A percentile compares a stretch with the other conserved stretches of the same genome.
phyloP scores from a whole-genome alignment of 2,329 filamentous ascomycete genomes.

The Fusarium praegraminearum region DNA sequence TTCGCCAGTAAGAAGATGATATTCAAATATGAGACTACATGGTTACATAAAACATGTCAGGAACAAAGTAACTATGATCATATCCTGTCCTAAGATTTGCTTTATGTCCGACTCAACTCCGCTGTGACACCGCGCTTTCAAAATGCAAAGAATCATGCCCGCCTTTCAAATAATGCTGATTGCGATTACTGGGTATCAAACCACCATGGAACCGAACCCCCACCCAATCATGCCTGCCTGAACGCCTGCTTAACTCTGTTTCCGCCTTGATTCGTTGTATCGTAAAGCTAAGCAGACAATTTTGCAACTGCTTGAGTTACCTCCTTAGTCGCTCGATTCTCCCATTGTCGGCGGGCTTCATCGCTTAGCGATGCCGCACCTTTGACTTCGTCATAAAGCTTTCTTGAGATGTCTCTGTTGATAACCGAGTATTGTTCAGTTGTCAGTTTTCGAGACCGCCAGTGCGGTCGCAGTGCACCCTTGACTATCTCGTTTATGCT shows the following conservation, averaged over 20 bases:
- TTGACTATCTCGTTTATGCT: constrained; percentile 92
- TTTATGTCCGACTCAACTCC: constrained; percentile 42
- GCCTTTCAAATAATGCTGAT: constrained; percentile 48
- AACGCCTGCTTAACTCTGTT: constrained; percentile 49
- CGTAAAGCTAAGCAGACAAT: constrained; percentile 62
- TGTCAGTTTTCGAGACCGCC: constrained; percentile 81
- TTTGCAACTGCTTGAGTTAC: constrained; percentile 79
- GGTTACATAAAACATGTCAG: constrained; percentile 32
- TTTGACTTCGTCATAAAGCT: constrained; percentile 80
- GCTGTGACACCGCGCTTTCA: constrained; percentile 44
- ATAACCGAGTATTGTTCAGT: constrained; percentile 93
- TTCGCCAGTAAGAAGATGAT: constrained; percentile 19
- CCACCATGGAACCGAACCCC: constrained; percentile 42
- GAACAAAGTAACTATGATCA: constrained; percentile 25
- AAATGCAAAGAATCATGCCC: constrained; percentile 47
- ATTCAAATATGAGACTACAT: constrained; percentile 39
- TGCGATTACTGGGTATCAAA: constrained; percentile 53
- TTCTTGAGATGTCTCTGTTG: constrained; percentile 88
- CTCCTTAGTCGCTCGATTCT: constrained; percentile 81
- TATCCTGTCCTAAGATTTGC: constrained; percentile 18
- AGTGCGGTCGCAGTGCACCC: constrained; percentile 83
- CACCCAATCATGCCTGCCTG: constrained; percentile 40
- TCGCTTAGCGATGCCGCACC: constrained; percentile 71
- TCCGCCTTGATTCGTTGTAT: constrained; percentile 42
- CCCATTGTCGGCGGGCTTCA: constrained; percentile 75